phyloP scores from a whole-genome alignment of 2,329 filamentous ascomycete species.

The Trichoderma sp. region DNA sequence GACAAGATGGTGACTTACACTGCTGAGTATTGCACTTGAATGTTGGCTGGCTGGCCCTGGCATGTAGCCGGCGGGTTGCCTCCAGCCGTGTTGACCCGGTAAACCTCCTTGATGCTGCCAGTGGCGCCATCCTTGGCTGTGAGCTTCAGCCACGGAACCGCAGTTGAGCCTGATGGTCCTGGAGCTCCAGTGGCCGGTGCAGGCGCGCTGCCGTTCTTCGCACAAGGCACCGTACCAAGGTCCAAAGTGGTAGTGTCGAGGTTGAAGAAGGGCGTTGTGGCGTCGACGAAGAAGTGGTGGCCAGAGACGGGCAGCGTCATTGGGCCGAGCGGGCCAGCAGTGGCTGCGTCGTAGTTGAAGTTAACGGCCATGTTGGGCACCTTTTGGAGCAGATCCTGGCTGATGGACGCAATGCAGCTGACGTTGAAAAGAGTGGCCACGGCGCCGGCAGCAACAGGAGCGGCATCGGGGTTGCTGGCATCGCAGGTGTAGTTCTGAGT shows the following conservation, averaged over 20 bases:
- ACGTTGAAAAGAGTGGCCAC: slow-evolving; percentile 84
- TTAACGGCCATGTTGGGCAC: slow-evolving; percentile 67
- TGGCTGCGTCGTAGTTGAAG: slow-evolving; percentile 48
- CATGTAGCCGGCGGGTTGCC: slow-evolving; percentile 75
- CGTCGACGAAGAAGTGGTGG: slow-evolving; percentile 75
- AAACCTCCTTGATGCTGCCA: slow-evolving; percentile 69
- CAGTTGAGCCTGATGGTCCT: slow-evolving; percentile 62
- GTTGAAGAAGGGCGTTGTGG: slow-evolving; percentile 75
- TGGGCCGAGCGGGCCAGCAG: slow-evolving; percentile 46
- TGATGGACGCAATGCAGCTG: slow-evolving; percentile 70
- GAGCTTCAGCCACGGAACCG: slow-evolving; percentile 81
- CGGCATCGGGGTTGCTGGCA: slow-evolving; percentile 54
- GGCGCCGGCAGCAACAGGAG: slow-evolving; percentile 68
- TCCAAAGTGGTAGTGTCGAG: slow-evolving; percentile 55
- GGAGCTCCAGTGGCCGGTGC: slow-evolving; percentile 61
- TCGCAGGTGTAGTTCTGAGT: slow-evolving; percentile 93
- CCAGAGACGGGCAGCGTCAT: slow-evolving; percentile 65
- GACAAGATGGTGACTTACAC: slow-evolving; percentile 60
- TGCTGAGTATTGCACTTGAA: slow-evolving; percentile 77
- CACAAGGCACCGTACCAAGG: slow-evolving; percentile 60
- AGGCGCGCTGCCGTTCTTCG: slow-evolving; percentile 57
- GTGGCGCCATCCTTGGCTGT: slow-evolving; percentile 51
- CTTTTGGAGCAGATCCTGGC: slow-evolving; percentile 62
- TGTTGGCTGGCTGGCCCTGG: slow-evolving; percentile 56
- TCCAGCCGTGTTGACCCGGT: slow-evolving; percentile 79